These are phyloP conservation scores for Peronospora belbahrii DNA, from an alignment of 352 stramenopile genomes.

Conservation along the genomic window DNA sequence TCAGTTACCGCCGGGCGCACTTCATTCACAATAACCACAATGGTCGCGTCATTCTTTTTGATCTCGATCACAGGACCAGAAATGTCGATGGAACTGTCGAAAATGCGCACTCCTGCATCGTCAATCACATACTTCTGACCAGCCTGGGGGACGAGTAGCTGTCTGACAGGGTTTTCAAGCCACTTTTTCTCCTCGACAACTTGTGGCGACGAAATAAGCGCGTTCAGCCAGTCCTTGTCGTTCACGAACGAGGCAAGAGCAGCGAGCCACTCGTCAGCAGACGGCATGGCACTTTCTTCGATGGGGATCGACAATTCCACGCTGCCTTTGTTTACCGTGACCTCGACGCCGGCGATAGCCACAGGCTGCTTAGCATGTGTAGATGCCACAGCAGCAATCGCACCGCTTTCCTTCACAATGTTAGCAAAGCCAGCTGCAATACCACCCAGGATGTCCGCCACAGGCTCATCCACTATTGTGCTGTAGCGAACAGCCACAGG, in stretches of 20 bases:
- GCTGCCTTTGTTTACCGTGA: constrained; percentile 17
- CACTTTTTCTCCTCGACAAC: constrained; percentile 50
- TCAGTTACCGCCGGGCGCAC: constrained; percentile 47
- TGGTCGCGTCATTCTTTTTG: constrained; percentile 23
- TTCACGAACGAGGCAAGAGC: constrained; percentile 26
- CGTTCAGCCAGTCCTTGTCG: constrained; percentile 45
- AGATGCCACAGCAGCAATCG: not conserved
- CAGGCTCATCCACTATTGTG: constrained; percentile 63
- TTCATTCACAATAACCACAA: constrained; percentile 48
- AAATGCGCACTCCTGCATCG: constrained; percentile 26
- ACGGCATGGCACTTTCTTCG: constrained; percentile 20
- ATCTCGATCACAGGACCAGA: constrained; percentile 47
- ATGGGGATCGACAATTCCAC: constrained; percentile 26
- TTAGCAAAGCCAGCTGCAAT: constrained; percentile 55
- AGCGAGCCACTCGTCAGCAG: constrained; percentile 34
- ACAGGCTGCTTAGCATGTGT: constrained; percentile 4
- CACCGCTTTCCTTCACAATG: constrained; percentile 28
- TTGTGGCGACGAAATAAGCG: constrained; percentile 44
- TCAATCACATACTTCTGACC: constrained; percentile 40
- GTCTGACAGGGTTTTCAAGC: constrained; percentile 53
- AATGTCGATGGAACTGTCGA: constrained; percentile 31
- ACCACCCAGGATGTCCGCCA: constrained; percentile 61
- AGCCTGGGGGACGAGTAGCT: constrained; percentile 39
- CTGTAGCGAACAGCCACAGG: constrained; percentile 78
- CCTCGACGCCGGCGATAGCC: constrained; percentile 20